Percentiles rank a stretch among this genome's conserved stretches.
These are phyloP conservation scores for Thelonectria blattea DNA, from an alignment of 2,329 filamentous ascomycete genomes.

Conservation along the genomic window DNA sequence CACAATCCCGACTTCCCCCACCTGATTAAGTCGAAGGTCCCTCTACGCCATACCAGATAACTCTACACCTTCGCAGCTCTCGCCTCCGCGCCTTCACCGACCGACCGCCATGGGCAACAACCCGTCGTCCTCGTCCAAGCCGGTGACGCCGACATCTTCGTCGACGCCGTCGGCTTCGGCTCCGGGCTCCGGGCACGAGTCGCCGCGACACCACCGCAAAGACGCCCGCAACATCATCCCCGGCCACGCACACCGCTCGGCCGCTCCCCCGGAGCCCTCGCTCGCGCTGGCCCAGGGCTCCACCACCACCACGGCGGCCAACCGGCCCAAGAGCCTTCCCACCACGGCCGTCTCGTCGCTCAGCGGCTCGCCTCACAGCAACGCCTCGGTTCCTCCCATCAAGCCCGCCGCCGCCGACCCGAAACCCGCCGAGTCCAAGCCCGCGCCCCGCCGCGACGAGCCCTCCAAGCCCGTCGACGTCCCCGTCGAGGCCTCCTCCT, in stretches of 20 bases:
- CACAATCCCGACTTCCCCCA: too few species aligned
- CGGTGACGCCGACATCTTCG: slow-evolving; percentile 40
- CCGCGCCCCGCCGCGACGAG: slow-evolving; percentile 38
- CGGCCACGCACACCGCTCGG: slow-evolving; percentile 61
- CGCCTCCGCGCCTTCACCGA: neutral
- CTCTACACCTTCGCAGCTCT: too few species aligned
- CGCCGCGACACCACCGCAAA: slow-evolving; percentile 44
- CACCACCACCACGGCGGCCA: slow-evolving; percentile 54
- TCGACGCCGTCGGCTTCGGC: slow-evolving; percentile 31
- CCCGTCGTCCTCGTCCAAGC: slow-evolving; percentile 47
- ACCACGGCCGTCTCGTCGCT: slow-evolving; percentile 57
- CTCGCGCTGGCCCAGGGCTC: slow-evolving; percentile 66
- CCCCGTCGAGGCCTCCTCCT: slow-evolving; percentile 50
- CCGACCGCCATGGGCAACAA: slow-evolving; percentile 46
- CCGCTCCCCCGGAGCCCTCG: slow-evolving; percentile 67
- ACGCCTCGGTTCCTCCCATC: slow-evolving; percentile 39
- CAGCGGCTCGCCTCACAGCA: slow-evolving; percentile 54
- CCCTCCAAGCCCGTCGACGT: slow-evolving; percentile 66
- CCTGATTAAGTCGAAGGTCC: too few species aligned
- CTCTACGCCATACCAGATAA: too few species aligned
- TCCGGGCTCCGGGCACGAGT: slow-evolving; percentile 38
- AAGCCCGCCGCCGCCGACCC: slow-evolving; percentile 33
- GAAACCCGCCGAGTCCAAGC: slow-evolving; percentile 28
- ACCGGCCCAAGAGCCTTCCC: slow-evolving; percentile 54
- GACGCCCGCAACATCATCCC: slow-evolving; percentile 57